Base-by-base conservation (phyloP, 495 filamentous ascomycete species). In the Glutinoglossum americanum region DNA sequence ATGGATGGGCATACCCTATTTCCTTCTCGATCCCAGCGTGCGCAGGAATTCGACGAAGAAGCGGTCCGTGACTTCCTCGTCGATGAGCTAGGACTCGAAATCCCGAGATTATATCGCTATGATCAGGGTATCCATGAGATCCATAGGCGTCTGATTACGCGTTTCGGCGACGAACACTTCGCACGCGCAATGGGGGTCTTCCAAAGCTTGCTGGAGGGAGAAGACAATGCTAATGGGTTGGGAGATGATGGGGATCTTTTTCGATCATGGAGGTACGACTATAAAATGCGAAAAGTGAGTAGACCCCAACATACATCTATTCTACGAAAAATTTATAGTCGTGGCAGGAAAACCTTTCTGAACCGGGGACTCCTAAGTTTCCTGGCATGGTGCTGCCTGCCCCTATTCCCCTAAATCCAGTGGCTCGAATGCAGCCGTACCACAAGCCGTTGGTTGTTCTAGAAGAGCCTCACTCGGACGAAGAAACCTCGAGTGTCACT, bases 21-120 rank as follows among this genome's bases (percentile, higher is more conserved):
- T 30, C 28, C 28, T 27, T 32, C 28, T 53, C 23, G 4, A 56
- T 68, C 68, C 13, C 65, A 58, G 58, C 60, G 62, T 66, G 49
- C 23, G 55, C 62, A 64, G 74, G 54, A 45, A 33, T 57, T 35
- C 33, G 53, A 59, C 11, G 57, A 54, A 41, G 57, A 57, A 19
- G 33, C 45, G 10, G 48, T 47, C 0, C 44, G 57, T 17, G 57
- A 59, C n/a, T 59, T 59, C 25, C 57, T 59, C 4, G 51, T 55
- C 7, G 28, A 54, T 30, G 57, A 59, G 4, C 51, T 59, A 13
- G 57, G 57, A 26, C 27, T 54, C 10, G 49, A 57, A 48, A 25
- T 59, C 1, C 44, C 57, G 13, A 32, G 57, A 15, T 56, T 21
- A 17, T 59, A 59, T 39, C 57, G 57, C 25, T 59, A 59, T 57